Percentiles rank a stretch among this genome's conserved stretches.
Evolutionary conservation across 805 yeast species (phyloP).

Genomic region (Candida easanensis): DNA sequence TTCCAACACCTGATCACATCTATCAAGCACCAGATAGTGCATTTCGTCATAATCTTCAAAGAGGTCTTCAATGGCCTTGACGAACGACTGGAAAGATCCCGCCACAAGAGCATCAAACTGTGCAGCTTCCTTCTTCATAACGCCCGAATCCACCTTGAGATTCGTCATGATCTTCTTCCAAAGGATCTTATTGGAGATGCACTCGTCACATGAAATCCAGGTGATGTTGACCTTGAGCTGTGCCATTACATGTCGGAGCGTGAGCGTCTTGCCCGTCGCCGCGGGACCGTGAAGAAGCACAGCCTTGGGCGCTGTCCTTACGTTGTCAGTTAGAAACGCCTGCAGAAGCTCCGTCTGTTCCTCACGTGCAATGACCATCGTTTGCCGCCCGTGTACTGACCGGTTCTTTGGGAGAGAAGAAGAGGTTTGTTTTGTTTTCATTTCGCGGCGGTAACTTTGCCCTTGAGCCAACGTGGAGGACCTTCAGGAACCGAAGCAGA

Average conservation of each 20-base stretch:
- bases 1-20: constrained; percentile 26
- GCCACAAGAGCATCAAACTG: constrained; percentile 14
- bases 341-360: constrained; percentile 18
- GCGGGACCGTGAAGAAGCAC: constrained; percentile 21
- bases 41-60: constrained; percentile 7
- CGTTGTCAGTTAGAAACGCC: constrained; percentile 15
- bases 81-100: constrained; percentile 22
- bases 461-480: too few species aligned
- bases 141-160: constrained; percentile 15
- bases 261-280: constrained; percentile 25
- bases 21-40: constrained; percentile 26
- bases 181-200: constrained; percentile 24
- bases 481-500: too few species aligned
- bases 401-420: too few species aligned
- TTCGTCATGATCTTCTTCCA: constrained; percentile 19
- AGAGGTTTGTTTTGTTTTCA: too few species aligned
- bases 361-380: constrained; percentile 12
- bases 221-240: constrained; percentile 12
- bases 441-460: too few species aligned
- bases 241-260: constrained; percentile 12
- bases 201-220: constrained; percentile 26
- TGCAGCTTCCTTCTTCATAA: constrained; percentile 1
- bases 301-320: constrained; percentile 7
- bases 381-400: too few species aligned
- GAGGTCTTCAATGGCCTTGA: constrained; percentile 17